Conservation (phyloP, 805 yeast species). For the Saccharomycopsis amapae region DNA sequence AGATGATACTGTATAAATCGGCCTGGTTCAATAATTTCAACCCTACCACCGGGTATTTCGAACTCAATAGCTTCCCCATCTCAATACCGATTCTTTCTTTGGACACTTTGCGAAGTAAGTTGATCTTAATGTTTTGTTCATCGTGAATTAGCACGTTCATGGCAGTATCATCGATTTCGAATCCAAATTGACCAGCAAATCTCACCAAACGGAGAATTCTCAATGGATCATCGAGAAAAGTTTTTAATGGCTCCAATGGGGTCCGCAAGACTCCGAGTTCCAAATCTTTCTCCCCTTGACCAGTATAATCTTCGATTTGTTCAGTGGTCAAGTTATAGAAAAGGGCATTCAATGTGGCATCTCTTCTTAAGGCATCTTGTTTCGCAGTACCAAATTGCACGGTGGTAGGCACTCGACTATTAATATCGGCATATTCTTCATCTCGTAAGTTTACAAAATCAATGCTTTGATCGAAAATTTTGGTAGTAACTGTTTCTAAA, state of each 20-base stretch:
- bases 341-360: conserved; percentile 89
- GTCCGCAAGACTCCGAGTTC: conserved; percentile 68
- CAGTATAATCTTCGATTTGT: conserved; percentile 79
- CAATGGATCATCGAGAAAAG: conserved; percentile 91
- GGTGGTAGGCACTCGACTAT: conserved; percentile 72
- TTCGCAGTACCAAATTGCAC: conserved; percentile 82
- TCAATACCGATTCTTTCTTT: conserved; percentile 89
- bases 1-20: conserved; percentile 50
- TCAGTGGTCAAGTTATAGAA: conserved; percentile 72
- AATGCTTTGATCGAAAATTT: conserved; percentile 72
- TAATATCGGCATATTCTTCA: conserved; percentile 68
- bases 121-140: conserved; percentile 26
- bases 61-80: conserved; percentile 65
- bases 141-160: conserved; percentile 54
- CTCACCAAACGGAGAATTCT: conserved; percentile 80
- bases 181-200: conserved; percentile 75
- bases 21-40: conserved; percentile 49
- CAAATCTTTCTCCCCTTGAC: conserved; percentile 67
- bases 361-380: conserved; percentile 88
- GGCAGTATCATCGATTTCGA: conserved; percentile 53
- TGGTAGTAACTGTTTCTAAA: conserved; percentile 92
- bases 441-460: conserved; percentile 90
- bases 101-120: conserved; percentile 64
- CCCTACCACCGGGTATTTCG: conserved; percentile 57
- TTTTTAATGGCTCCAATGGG: conserved; percentile 76